Evolutionary conservation across 441 rosid genomes (phyloP), one percentile per base, ranked within the genome.

Genomic region (Macaranga tanarius): DNA sequence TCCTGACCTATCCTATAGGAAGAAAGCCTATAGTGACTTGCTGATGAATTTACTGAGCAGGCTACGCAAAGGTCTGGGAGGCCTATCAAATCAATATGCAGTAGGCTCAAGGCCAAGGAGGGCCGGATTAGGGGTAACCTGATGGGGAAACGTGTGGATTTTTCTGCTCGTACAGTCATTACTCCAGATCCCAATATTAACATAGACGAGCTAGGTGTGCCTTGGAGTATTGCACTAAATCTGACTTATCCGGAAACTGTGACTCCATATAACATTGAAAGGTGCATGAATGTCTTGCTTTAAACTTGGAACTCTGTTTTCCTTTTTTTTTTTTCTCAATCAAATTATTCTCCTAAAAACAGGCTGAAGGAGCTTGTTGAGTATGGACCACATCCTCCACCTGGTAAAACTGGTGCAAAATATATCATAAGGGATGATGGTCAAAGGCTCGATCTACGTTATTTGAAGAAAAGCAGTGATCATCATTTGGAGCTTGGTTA

Each of bases 71-170:
- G 97, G 79, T 93, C 99, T n/a, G 99, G 99, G 70, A 90, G 99
- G 76, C 97, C 99, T 59, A 95, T 95, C 66, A 96, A 96, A 84
- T 96, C 99, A 8, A 93, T 96, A 47, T 93, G 99, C 76, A 96
- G 97, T 76, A 86, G 99, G 80, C 96, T 96, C 71, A 96, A 96
- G 88, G 99, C 98, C 25, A 96, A 96, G 83, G 98, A 96, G 80
- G 98, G 99, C 65, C 86, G 98, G 52, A 92, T 96, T 80, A 88
- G 99, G 79, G 99, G 99, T 54, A 96, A 96, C 72, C 78, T 96
- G 85, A 93, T 96, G 99, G 99, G 99, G 12, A 96, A 95, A 73
- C 86, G 97, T n/a, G 98, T 96, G n/a, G 97, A 96, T 81, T 92
- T 96, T 81, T 96, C 98, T 3, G 98, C 98, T 38, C 89, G 97